phyloP scores from a whole-genome alignment of 371 early-diverging fungal genomes.

The Haplosporangium sp. region DNA sequence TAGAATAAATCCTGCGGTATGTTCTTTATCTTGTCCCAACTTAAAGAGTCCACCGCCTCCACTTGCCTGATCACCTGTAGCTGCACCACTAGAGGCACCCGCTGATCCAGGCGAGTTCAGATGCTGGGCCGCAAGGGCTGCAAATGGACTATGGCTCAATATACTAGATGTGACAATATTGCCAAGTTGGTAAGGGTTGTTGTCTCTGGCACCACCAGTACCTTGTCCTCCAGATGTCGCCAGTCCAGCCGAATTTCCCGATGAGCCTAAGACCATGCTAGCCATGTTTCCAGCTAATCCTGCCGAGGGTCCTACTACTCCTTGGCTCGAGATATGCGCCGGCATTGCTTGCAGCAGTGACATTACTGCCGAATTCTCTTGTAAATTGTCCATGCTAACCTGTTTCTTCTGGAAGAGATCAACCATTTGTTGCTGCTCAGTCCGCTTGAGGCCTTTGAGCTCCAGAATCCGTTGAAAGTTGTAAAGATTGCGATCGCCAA shows the following conservation, averaged over 20 bases:
- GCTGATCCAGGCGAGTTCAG: slow-evolving; percentile 22
- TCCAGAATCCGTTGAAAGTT: slow-evolving; percentile 82
- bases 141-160: slow-evolving; percentile 53
- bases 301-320: slow-evolving; percentile 41
- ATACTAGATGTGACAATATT: slow-evolving; percentile 48
- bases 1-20: slow-evolving; percentile 1
- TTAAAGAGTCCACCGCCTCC: slow-evolving; percentile 31
- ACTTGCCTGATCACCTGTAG: slow-evolving; percentile 21
- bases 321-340: slow-evolving; percentile 37
- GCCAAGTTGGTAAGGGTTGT: slow-evolving; percentile 40
- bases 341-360: slow-evolving; percentile 47
- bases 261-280: slow-evolving; percentile 17
- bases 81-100: slow-evolving; percentile 5
- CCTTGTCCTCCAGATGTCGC: slow-evolving; percentile 35
- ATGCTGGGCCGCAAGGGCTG: slow-evolving; percentile 40
- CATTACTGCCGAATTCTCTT: slow-evolving; percentile 50
- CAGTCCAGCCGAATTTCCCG: slow-evolving; percentile 21
- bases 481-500: slow-evolving; percentile 72
- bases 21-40: slow-evolving; percentile 24
- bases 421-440: slow-evolving; percentile 65
- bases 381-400: slow-evolving; percentile 37
- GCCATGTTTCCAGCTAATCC: slow-evolving; percentile 47
- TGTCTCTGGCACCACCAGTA: slow-evolving; percentile 5
- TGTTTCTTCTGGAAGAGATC: slow-evolving; percentile 65
- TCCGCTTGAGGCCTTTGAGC: slow-evolving; percentile 82